These are phyloP conservation scores for Pichia sp. DNA, from an alignment of 1,139 yeast genomes.

Conservation along the genomic window DNA sequence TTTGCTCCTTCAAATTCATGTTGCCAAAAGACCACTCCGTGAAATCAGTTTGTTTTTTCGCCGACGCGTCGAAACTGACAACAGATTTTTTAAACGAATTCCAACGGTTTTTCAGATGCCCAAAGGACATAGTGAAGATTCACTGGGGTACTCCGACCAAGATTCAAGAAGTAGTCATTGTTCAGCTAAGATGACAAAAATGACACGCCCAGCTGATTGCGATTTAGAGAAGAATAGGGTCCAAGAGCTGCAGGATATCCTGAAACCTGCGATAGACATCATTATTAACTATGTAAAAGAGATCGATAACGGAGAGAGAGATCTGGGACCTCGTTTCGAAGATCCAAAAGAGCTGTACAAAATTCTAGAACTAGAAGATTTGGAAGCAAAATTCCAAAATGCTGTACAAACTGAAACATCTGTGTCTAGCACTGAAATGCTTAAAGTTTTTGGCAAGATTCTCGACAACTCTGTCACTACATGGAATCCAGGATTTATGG, in stretches of 20 bases:
- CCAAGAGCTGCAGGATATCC: constrained; percentile 41
- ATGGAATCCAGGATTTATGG: constrained; percentile 85
- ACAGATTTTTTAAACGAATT: not conserved
- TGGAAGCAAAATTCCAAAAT: constrained; percentile 17
- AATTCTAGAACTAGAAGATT: constrained; percentile 22
- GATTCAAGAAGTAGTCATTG: no score
- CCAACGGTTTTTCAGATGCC: not conserved
- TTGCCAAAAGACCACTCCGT: not conserved
- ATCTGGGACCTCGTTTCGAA: constrained; percentile 36
- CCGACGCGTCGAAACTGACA: constrained; percentile 1
- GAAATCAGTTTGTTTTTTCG: not conserved
- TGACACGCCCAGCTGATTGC: constrained; percentile 3
- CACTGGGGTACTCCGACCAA: no score
- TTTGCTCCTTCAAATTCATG: not conserved
- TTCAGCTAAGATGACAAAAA: not conserved
- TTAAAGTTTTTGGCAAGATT: constrained; percentile 52
- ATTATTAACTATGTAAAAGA: constrained; percentile 38
- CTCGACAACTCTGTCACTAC: constrained; percentile 71
- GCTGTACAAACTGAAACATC: constrained; percentile 20
- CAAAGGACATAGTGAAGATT: not conserved
- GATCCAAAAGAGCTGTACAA: constrained; percentile 35
- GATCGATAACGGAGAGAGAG: constrained; percentile 35
- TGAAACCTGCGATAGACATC: constrained; percentile 36
- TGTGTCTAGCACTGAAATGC: constrained; percentile 35
- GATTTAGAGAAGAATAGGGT: constrained; percentile 28